phyloP scores from a whole-genome alignment of 2,329 filamentous ascomycete species.

The Claviceps pazoutovae region DNA sequence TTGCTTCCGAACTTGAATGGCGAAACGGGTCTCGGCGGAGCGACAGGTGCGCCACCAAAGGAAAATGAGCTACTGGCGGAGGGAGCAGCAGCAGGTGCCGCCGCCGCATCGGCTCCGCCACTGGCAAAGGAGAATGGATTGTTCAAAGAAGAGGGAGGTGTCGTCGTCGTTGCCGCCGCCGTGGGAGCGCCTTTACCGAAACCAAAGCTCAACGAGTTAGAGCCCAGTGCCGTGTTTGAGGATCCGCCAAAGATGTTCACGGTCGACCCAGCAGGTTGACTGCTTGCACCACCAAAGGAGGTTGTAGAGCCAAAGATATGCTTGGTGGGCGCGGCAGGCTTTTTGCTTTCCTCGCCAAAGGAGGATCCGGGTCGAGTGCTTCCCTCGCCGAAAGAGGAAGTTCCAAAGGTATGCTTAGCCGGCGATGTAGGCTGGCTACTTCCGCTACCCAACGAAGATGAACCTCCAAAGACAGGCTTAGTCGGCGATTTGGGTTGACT shows the following conservation, averaged over 20 bases:
- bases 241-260: neutral
- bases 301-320: constrained; percentile 12
- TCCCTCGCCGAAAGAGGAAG: too few relatives aligned
- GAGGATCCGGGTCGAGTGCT: too few relatives aligned
- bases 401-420: too few relatives aligned
- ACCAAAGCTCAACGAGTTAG: constrained; percentile 20
- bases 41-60: constrained; percentile 21
- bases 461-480: too few relatives aligned
- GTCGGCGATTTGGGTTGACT: too few relatives aligned
- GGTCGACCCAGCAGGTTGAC: neutral
- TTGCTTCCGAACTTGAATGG: constrained; percentile 25
- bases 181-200: constrained; percentile 8
- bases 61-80: constrained; percentile 21
- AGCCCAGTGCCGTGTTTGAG: constrained; percentile 11
- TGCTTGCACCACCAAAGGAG: constrained; percentile 14
- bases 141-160: constrained; percentile 18
- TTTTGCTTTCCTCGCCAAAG: too few relatives aligned
- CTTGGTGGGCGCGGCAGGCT: constrained; percentile 16
- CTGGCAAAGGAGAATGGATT: constrained; percentile 26
- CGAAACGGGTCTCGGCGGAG: constrained; percentile 14
- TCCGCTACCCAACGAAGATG: too few relatives aligned
- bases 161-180: constrained; percentile 6
- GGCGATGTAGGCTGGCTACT: too few relatives aligned
- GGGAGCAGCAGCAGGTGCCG: constrained; percentile 10
- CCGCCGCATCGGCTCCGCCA: constrained; percentile 11